A percentile compares a stretch with the other conserved stretches of the same genome.
These are phyloP conservation scores for Pythium volutum DNA, from an alignment of 352 stramenopile species.

Conservation along the genomic window DNA sequence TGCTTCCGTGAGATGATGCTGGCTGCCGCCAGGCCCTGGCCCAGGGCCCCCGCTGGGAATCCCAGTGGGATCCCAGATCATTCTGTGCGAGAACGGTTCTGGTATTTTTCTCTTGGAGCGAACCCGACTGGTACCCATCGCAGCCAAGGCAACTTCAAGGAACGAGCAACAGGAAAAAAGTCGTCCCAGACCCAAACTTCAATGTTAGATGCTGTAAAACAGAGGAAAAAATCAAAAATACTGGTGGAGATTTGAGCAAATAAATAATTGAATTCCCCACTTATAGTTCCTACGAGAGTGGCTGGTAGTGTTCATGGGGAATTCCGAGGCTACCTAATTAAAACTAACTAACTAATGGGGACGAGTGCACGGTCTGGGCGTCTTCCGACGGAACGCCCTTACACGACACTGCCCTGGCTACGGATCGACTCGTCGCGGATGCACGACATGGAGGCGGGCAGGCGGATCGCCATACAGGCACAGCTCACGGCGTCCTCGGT, in stretches of 20 bases:
- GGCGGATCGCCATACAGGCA: constrained; percentile 26
- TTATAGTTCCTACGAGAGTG: too few species aligned
- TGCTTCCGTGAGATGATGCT: too few species aligned
- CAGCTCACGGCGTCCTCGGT: constrained; percentile 52
- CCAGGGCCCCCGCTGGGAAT: too few species aligned
- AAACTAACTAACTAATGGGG: constrained; percentile 4
- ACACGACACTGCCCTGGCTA: constrained; percentile 3
- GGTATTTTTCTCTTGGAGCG: background rate
- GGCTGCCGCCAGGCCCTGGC: too few species aligned
- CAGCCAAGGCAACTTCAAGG: constrained; percentile 7
- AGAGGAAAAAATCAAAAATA: too few species aligned
- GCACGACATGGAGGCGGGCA: constrained; percentile 27
- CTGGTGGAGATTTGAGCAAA: too few species aligned
- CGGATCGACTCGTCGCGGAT: constrained; percentile 9
- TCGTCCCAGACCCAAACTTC: background rate
- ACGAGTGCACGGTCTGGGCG: background rate
- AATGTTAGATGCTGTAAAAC: background rate
- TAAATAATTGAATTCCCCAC: too few species aligned
- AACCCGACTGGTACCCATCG: background rate
- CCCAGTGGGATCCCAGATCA: too few species aligned
- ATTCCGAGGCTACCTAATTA: background rate
- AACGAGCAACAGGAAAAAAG: too few species aligned
- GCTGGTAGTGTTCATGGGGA: background rate
- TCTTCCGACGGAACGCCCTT: constrained; percentile 8
- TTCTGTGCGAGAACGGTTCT: too few species aligned